These are phyloP conservation scores for Drosera capensis DNA, from an alignment of 148 eudicot genomes.

Conservation along the genomic window DNA sequence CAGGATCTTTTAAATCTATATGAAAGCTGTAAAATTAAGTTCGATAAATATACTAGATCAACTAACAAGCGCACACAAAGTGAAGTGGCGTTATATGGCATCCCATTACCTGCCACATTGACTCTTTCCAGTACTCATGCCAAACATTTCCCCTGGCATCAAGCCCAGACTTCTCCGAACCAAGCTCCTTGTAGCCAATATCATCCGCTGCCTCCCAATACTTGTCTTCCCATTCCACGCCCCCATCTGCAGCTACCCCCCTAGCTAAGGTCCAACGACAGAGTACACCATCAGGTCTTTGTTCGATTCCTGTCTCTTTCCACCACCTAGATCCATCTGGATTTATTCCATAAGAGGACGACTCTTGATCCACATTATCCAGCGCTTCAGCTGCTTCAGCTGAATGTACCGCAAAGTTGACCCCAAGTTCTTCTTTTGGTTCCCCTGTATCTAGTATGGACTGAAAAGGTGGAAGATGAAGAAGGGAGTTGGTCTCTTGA, in stretches of 20 bases:
- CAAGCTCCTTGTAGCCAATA: conserved; percentile 63
- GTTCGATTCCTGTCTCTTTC: conserved; percentile 75
- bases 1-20: too few species aligned
- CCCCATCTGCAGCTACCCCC: conserved; percentile 64
- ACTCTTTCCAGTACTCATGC: conserved; percentile 85
- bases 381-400: conserved; percentile 68
- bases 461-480: conserved; percentile 65
- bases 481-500: conserved; percentile 16
- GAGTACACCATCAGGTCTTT: conserved; percentile 62
- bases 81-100: conserved; percentile 1
- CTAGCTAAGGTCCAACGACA: conserved; percentile 73
- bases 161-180: conserved; percentile 93
- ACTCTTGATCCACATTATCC: conserved; percentile 19
- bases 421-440: conserved; percentile 30
- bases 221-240: conserved; percentile 84
- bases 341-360: conserved; percentile 27
- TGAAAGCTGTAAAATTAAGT: too few species aligned
- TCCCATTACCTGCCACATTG: conserved; percentile 68
- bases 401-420: conserved; percentile 51
- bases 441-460: conserved; percentile 40
- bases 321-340: conserved; percentile 84
- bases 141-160: conserved; percentile 79
- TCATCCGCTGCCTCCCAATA: conserved; percentile 97
- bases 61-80: too few species aligned
- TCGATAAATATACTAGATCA: not conserved